Evolutionary conservation across 805 yeast species (phyloP), one percentile per base, ranked within the genome.

Genomic region (Candida insectalens): DNA sequence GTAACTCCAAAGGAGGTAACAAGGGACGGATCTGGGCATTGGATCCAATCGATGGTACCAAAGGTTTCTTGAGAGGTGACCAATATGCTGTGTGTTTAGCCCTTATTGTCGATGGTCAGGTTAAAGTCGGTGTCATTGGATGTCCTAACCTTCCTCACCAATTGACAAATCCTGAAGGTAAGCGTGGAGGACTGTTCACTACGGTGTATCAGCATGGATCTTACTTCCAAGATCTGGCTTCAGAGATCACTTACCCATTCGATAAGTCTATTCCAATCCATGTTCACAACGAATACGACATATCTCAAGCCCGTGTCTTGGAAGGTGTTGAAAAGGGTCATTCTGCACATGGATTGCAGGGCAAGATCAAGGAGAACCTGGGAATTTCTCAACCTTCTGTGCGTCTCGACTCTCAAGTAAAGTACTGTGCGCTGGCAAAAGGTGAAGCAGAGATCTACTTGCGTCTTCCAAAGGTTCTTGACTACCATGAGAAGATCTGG

Each of bases 21-120:
- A 63, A 57, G 25, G 94, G 95, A 17, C 67, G 98, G 40, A 76
- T 84, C 53, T 92, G 99, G 99, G 95, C 96, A 1, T 62, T 92
- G 49, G 99, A 92, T 51, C 99, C 99, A 26, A 88, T 92, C 41
- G 99, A 92, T 52, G 99, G 99, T 6, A 92, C 99, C 15, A 92
- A 79, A 55, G 99, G 99, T 0, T 92, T 92, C 53, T 62, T 92
- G 35, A 69, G 99, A 51, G 94, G 95, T 30, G 96, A 88, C 43
- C 99, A 92, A 53, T 92, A 85, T 57, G 96, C 98, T 2, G 94
- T 92, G 1, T 92, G 99, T 53, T 63, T 92, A 29, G 96, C 95
- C 0, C 62, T 92, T 44, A 77, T 92, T 30, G 94, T 77, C 20
- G 81, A 88, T 49, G 94, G 95, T 10, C 65, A 72, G 32, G 94